Conservation (phyloP, 805 yeast genomes). For the Ogataea ramenticola region DNA sequence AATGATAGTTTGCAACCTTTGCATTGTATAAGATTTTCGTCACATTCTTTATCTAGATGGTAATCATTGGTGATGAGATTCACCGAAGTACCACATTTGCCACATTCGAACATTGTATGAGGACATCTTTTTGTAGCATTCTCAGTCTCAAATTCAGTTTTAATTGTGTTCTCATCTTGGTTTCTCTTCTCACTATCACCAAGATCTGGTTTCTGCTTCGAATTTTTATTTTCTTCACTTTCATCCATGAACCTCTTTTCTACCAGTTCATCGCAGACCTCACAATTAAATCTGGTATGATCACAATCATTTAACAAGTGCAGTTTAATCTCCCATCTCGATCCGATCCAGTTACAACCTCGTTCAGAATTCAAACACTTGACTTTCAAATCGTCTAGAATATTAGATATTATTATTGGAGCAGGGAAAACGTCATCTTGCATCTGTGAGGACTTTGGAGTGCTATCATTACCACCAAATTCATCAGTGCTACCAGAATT, state of each 20-base stretch:
- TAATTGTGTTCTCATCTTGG: conserved; percentile 11
- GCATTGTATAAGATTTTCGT: conserved; percentile 30
- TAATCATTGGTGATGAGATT: conserved; percentile 21
- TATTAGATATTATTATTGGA: conserved; percentile 50
- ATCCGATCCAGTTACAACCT: conserved; percentile 53
- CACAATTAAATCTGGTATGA: conserved; percentile 31
- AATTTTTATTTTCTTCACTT: conserved; percentile 1
- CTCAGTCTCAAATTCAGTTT: conserved; percentile 1
- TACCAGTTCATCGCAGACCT: conserved; percentile 13
- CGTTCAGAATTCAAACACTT: conserved; percentile 42
- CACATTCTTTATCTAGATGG: conserved; percentile 35
- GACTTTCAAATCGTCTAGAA: conserved; percentile 55
- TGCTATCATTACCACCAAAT: conserved; percentile 9
- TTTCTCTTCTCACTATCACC: conserved; percentile 14
- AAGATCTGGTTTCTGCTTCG: neutral
- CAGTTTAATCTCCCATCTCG: conserved; percentile 49
- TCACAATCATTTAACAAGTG: conserved; percentile 39
- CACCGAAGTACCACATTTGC: conserved; percentile 27
- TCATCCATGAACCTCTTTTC: conserved; percentile 11
- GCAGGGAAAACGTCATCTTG: conserved; percentile 36
- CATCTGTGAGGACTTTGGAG: too few species aligned
- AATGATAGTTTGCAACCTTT: conserved; percentile 35
- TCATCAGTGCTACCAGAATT: neutral
- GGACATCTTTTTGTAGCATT: conserved; percentile 27
- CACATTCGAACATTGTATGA: conserved; percentile 31